These are phyloP conservation scores for Fagus sylvatica DNA, from an alignment of 306 rosid genomes.

Conservation along the genomic window DNA sequence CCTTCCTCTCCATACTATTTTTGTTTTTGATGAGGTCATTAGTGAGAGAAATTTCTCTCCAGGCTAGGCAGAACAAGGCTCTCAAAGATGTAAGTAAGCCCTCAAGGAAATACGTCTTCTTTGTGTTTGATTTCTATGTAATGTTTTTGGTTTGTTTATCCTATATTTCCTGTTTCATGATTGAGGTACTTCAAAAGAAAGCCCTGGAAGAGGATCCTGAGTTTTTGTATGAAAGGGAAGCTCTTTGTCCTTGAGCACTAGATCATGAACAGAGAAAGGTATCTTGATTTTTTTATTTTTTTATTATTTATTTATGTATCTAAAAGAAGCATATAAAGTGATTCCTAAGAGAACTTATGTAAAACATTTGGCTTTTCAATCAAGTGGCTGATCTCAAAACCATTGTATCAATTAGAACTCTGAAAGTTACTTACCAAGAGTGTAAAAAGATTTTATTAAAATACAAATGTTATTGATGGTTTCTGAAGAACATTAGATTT, in stretches of 20 bases:
- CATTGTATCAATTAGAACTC: neutral
- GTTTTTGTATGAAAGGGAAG: slow-evolving; percentile 1
- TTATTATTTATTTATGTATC: no score
- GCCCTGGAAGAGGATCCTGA: neutral
- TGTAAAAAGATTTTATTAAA: neutral
- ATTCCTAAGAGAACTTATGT: neutral
- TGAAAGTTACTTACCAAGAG: neutral
- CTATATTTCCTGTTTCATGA: no score
- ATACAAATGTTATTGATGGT: neutral
- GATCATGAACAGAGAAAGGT: neutral
- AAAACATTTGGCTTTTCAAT: neutral
- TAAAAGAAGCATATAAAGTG: neutral
- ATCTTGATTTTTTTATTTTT: neutral
- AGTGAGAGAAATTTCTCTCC: neutral
- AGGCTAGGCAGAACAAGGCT: neutral
- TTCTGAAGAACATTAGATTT: neutral
- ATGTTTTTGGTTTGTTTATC: neutral
- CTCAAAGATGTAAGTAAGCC: neutral
- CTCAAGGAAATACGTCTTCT: neutral
- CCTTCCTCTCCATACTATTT: neutral
- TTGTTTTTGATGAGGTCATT: neutral
- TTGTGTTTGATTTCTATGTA: neutral
- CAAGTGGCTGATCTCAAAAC: neutral
- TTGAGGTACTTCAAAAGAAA: neutral
- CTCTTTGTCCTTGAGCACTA: neutral